Percentiles rank a stretch among this genome's conserved stretches.
These are phyloP conservation scores for Akanthomyces muscarius DNA, from an alignment of 2,329 filamentous ascomycete genomes.

Conservation along the genomic window DNA sequence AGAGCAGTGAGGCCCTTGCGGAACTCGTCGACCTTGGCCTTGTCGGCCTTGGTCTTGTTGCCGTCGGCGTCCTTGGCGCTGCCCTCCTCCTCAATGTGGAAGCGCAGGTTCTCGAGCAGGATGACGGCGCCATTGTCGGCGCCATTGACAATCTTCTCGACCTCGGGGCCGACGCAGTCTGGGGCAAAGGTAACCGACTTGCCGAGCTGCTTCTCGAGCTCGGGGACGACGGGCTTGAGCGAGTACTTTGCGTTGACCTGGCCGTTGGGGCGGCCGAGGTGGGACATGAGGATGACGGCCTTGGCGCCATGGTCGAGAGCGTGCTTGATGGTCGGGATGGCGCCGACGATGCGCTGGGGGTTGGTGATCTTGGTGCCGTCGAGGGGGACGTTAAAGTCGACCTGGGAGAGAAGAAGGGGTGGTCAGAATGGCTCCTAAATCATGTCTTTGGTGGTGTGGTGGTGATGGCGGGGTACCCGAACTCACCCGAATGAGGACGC, in stretches of 20 bases:
- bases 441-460: neutral
- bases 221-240: constrained; percentile 82
- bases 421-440: constrained; percentile 1
- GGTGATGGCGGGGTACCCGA: constrained; percentile 29
- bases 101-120: constrained; percentile 94
- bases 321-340: constrained; percentile 92
- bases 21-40: constrained; percentile 87
- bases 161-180: constrained; percentile 85
- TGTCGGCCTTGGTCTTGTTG: constrained; percentile 98
- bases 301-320: constrained; percentile 87
- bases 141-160: constrained; percentile 84
- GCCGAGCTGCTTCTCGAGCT: constrained; percentile 85
- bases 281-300: constrained; percentile 94
- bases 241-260: constrained; percentile 90
- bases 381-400: constrained; percentile 99
- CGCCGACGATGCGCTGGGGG: constrained; percentile 96
- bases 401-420: constrained; percentile 48
- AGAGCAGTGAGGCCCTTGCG: constrained; percentile 91
- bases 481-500: constrained; percentile 92
- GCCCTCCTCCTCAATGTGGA: constrained; percentile 97
- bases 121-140: constrained; percentile 78
- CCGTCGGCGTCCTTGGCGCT: constrained; percentile 89
- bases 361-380: constrained; percentile 93
- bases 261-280: constrained; percentile 93
- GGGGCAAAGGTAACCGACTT: constrained; percentile 83